phyloP scores from a whole-genome alignment of 208 protist genomes.

The Balamuthia mandrillaris region DNA sequence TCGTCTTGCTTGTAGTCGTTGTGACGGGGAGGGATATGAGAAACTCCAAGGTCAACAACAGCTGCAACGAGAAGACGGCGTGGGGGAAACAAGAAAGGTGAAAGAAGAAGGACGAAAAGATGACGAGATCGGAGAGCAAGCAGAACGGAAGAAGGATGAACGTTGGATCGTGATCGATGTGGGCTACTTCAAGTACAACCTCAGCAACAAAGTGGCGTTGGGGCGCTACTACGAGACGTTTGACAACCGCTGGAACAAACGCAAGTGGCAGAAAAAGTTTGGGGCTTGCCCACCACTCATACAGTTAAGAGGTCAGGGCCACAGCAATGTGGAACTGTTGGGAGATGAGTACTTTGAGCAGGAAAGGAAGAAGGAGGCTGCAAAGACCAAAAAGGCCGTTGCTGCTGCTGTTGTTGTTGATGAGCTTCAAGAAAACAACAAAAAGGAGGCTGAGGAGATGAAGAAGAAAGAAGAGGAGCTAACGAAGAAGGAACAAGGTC shows the following conservation, averaged over 20 bases:
- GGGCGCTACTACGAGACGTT: constrained; percentile 32
- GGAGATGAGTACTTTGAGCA: background rate
- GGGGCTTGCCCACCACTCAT: background rate
- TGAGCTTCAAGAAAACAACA: background rate
- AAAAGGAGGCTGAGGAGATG: background rate
- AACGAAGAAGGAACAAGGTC: background rate
- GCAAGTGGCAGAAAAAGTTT: background rate
- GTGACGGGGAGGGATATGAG: no score
- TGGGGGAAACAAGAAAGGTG: no score
- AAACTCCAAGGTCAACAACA: no score
- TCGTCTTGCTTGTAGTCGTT: no score
- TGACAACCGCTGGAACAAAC: constrained; percentile 18
- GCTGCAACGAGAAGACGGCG: no score
- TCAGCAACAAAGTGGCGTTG: background rate
- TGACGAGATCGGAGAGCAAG: no score
- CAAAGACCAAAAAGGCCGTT: background rate
- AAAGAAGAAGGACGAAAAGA: no score
- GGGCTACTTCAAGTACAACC: constrained; percentile 11
- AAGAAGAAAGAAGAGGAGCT: background rate
- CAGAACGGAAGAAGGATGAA: no score
- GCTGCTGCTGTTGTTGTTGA: background rate
- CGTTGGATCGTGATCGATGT: constrained; percentile 22
- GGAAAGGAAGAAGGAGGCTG: background rate
- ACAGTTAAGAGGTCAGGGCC: background rate
- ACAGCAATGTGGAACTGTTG: background rate